Base-by-base conservation (phyloP, 768 basidiomycete genomes). In the Termitomyces sp. region DNA sequence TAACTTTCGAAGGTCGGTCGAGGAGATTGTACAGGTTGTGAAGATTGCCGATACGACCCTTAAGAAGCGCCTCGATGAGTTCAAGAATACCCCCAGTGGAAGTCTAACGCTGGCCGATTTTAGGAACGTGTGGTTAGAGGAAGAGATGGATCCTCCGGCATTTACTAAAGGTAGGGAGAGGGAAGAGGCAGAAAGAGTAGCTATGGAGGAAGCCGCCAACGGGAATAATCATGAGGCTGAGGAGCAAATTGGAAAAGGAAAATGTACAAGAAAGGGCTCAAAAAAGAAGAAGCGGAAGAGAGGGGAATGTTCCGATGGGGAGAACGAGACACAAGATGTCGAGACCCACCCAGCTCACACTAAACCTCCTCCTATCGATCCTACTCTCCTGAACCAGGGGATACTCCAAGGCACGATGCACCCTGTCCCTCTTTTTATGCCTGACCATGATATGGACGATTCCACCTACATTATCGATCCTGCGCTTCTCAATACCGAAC, bases 31-130 rank as follows among this genome's bases (percentile, higher is more conserved):
- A 20, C 97, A 99, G 68, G 94, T 99, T 16, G 97, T 98, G 63
- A 99, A 98, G 74, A 97, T 98, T 63, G 93, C 94, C n/a, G 94
- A 98, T 66, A 87, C 86, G 11, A 99, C 97, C 3, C 73, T 99
- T 44, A 86, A 87, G 74, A 98, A 96, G 71, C 84, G 97, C 18
- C 75, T 99, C 16, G 90, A 94, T 26, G 97, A 99, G 74, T 99
- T 99, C 78, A 92, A 87, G 68, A 84, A 83, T 63, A 98, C 94
- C 2, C 86, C 88, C 0, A 92, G 90, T 65, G 94, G 92, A 13
- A 79, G 80, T 38, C 72, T 98, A 65, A 95, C 94, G 1, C 76
- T 99, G 52, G 86, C 86, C 13, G 94, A 98, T 70, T 98, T 95
- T 68, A 77, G 94, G 52, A 90, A 81, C 49, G 88, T 95, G 24